Evolutionary conservation across 2,329 filamentous ascomycete genomes (phyloP).

Genomic region (Balansia obtecta): DNA sequence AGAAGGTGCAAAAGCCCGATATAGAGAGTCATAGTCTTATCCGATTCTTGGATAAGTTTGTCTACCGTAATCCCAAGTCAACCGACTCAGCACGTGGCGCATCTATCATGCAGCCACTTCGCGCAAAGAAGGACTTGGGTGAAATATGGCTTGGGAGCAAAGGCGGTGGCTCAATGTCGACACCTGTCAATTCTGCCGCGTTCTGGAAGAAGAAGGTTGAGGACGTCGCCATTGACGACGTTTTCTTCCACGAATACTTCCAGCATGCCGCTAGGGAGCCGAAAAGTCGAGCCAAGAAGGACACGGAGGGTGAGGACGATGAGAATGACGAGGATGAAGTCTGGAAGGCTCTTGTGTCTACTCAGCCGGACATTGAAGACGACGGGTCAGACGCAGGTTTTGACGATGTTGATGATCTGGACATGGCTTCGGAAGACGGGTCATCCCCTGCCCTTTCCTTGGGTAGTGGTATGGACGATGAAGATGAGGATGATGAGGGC

Average conservation of each 20-base stretch:
- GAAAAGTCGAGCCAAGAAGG: conserved; percentile 40
- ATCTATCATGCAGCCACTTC: conserved; percentile 93
- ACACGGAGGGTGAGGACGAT: conserved; percentile 35
- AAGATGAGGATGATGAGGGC: conserved; percentile 32
- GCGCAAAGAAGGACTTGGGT: conserved; percentile 36
- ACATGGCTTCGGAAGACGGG: conserved; percentile 37
- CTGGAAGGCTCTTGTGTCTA: conserved; percentile 81
- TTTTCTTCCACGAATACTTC: conserved; percentile 99
- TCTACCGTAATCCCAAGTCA: conserved; percentile 87
- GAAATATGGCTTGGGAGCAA: conserved; percentile 45
- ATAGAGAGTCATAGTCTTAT: conserved; percentile 81
- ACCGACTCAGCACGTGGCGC: conserved; percentile 55
- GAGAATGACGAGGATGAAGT: conserved; percentile 65
- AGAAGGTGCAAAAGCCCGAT: conserved; percentile 78
- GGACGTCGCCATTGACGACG: conserved; percentile 80
- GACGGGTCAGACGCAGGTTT: conserved; percentile 40
- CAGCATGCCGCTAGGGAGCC: conserved; percentile 53
- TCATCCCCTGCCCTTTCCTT: conserved; percentile 21
- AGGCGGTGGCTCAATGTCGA: conserved; percentile 21
- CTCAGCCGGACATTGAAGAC: conserved; percentile 50
- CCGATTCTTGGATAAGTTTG: conserved; percentile 94
- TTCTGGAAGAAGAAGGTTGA: conserved; percentile 91
- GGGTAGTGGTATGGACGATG: conserved; percentile 34
- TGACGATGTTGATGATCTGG: conserved; percentile 35
- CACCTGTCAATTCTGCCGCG: conserved; percentile 63